Conservation (phyloP, 768 basidiomycete species). For the Favolaschia claudopus region DNA sequence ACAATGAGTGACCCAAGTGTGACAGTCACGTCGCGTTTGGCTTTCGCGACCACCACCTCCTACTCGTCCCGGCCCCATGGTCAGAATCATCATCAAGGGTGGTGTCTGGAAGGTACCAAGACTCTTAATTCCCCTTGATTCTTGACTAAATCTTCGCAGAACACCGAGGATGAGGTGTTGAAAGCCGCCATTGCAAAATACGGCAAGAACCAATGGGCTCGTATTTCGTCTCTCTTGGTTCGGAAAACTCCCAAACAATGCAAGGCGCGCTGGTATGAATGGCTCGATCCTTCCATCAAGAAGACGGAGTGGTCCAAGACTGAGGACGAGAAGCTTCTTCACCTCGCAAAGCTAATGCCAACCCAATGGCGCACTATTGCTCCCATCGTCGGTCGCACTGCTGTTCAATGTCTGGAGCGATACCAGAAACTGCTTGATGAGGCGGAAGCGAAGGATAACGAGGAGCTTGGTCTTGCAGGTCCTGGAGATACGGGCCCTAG, state of each 20-base stretch:
- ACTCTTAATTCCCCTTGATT: neutral
- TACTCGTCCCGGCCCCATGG: too few species aligned
- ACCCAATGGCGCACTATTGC: constrained; percentile 99
- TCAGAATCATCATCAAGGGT: constrained; percentile 92
- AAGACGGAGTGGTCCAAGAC: constrained; percentile 99
- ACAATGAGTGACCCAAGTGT: too few species aligned
- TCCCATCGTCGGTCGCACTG: constrained; percentile 96
- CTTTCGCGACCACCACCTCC: too few species aligned
- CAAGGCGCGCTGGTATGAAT: constrained; percentile 99
- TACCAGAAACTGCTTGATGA: constrained; percentile 98
- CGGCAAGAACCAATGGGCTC: constrained; percentile 98
- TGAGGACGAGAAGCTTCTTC: constrained; percentile 97
- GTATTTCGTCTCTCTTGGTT: constrained; percentile 96
- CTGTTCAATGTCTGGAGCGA: constrained; percentile 96
- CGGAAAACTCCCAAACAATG: constrained; percentile 99
- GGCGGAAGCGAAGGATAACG: constrained; percentile 95
- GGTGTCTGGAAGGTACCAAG: constrained; percentile 83
- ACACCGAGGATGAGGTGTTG: constrained; percentile 97
- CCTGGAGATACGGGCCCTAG: constrained; percentile 85
- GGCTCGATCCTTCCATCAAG: constrained; percentile 99
- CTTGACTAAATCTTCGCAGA: constrained; percentile 51
- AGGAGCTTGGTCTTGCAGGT: constrained; percentile 90
- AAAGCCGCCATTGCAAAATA: constrained; percentile 99
- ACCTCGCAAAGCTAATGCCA: constrained; percentile 98
- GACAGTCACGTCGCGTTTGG: too few species aligned